Conservation (phyloP, 805 yeast species). For the Yarrowia sp. region DNA sequence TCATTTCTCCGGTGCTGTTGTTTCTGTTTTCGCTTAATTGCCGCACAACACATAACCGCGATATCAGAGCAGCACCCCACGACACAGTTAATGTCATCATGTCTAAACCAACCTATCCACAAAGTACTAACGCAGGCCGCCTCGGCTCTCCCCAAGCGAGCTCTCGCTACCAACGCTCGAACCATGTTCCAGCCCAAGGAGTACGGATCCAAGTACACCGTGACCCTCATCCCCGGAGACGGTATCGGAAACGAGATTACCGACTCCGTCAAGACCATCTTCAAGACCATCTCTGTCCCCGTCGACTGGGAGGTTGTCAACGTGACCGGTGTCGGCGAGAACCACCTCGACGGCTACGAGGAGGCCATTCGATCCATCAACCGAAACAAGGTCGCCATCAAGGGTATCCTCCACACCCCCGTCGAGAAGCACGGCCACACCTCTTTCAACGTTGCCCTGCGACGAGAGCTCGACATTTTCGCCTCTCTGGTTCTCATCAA, state of each 20-base stretch:
- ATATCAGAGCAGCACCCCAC: too few species aligned
- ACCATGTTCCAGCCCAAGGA: slow-evolving; percentile 80
- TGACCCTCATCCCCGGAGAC: slow-evolving; percentile 94
- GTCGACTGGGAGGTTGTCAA: slow-evolving; percentile 82
- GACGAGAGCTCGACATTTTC: slow-evolving; percentile 94
- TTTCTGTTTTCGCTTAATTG: slow-evolving; percentile 5
- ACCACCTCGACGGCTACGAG: slow-evolving; percentile 56
- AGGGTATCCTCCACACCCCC: slow-evolving; percentile 94
- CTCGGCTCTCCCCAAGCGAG: slow-evolving; percentile 37
- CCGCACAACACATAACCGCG: slow-evolving; percentile 6
- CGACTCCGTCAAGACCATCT: slow-evolving; percentile 88
- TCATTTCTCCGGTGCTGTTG: neutral
- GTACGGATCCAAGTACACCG: slow-evolving; percentile 93
- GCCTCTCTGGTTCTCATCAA: slow-evolving; percentile 95
- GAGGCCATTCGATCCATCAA: slow-evolving; percentile 90
- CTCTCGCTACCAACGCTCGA: slow-evolving; percentile 36
- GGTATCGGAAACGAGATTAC: slow-evolving; percentile 98
- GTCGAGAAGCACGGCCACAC: slow-evolving; percentile 77
- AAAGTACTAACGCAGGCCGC: slow-evolving; percentile 36
- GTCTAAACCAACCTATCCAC: neutral
- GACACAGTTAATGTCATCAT: too few species aligned
- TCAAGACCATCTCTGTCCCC: slow-evolving; percentile 86
- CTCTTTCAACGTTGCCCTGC: slow-evolving; percentile 92
- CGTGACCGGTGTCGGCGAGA: slow-evolving; percentile 62
- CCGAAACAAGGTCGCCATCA: slow-evolving; percentile 96